A percentile compares a stretch with the other conserved stretches of the same genome.
Evolutionary conservation across 371 early-diverging fungal species (phyloP).

Genomic region (Conidiobolus incongruus): DNA sequence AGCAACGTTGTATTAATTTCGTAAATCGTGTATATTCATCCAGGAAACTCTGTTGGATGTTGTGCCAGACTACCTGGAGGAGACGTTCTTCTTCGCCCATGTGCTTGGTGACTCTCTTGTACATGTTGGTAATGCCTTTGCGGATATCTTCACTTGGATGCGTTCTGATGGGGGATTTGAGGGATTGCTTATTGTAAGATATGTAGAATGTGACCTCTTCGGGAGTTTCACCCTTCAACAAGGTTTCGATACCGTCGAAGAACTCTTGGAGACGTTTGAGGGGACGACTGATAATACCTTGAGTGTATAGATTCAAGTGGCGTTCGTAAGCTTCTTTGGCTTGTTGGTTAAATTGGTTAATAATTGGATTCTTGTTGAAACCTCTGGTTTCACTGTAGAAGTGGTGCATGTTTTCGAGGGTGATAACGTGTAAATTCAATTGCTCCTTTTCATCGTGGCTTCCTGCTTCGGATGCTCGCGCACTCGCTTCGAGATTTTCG

Average conservation of each 20-base stretch:
- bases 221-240: constrained; percentile 40
- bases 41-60: constrained; percentile 71
- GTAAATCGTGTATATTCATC: constrained; percentile 60
- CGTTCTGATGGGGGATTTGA: constrained; percentile 62
- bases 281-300: constrained; percentile 66
- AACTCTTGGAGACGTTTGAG: constrained; percentile 65
- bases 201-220: constrained; percentile 73
- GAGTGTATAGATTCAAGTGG: constrained; percentile 58
- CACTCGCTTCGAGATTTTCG: constrained; percentile 67
- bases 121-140: constrained; percentile 54
- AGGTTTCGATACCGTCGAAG: constrained; percentile 76
- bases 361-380: constrained; percentile 30
- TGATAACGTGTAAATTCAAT: constrained; percentile 65
- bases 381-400: constrained; percentile 50
- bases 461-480: constrained; percentile 40
- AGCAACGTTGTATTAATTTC: constrained; percentile 53
- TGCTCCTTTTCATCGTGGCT: constrained; percentile 78
- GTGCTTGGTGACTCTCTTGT: constrained; percentile 84
- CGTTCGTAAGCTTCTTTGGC: constrained; percentile 63
- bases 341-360: constrained; percentile 61
- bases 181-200: constrained; percentile 59
- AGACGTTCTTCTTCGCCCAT: constrained; percentile 66
- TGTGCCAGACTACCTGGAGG: constrained; percentile 75
- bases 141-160: constrained; percentile 67
- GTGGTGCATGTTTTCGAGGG: constrained; percentile 82